These are phyloP conservation scores for Echinochloa phyllopogon DNA, from an alignment of 176 grass and related monocot genomes.

Conservation along the genomic window DNA sequence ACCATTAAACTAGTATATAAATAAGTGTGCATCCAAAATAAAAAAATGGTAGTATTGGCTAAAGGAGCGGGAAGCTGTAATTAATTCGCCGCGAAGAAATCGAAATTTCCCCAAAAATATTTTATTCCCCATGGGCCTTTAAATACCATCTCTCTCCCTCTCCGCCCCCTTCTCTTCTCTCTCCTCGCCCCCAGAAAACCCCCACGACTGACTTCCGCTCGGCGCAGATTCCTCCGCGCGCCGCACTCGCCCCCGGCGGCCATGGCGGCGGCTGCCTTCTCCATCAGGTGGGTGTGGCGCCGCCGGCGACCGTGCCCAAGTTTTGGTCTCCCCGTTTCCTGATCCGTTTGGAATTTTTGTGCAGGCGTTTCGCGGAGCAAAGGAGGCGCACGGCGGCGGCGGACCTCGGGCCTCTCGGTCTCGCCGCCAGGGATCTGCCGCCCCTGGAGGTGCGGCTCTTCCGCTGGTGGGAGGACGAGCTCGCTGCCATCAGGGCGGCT, in stretches of 20 bases:
- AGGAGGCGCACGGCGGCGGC: constrained; percentile 18
- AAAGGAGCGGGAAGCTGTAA: constrained; percentile 37
- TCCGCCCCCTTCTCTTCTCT: background rate
- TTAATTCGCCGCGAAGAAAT: background rate
- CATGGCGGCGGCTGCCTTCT: constrained; percentile 54
- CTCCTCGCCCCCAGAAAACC: constrained; percentile 4
- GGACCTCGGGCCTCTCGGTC: background rate
- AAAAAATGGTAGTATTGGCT: background rate
- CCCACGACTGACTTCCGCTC: too few species aligned
- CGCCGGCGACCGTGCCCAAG: background rate
- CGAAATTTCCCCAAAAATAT: background rate
- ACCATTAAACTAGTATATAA: constrained; percentile 15
- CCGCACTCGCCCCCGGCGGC: background rate
- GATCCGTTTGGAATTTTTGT: constrained; percentile 9
- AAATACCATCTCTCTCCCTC: constrained; percentile 8
- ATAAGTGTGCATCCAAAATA: background rate
- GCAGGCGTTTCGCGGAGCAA: constrained; percentile 47
- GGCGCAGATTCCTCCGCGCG: background rate
- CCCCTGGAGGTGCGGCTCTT: constrained; percentile 50
- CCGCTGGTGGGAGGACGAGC: constrained; percentile 67
- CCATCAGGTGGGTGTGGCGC: constrained; percentile 43
- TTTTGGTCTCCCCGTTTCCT: background rate
- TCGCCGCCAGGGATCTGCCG: constrained; percentile 25
- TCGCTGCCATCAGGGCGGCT: constrained; percentile 15
- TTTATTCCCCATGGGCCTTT: background rate